Evolutionary conservation across 2,329 filamentous ascomycete species (phyloP).

Genomic region (Penicillium sp.): DNA sequence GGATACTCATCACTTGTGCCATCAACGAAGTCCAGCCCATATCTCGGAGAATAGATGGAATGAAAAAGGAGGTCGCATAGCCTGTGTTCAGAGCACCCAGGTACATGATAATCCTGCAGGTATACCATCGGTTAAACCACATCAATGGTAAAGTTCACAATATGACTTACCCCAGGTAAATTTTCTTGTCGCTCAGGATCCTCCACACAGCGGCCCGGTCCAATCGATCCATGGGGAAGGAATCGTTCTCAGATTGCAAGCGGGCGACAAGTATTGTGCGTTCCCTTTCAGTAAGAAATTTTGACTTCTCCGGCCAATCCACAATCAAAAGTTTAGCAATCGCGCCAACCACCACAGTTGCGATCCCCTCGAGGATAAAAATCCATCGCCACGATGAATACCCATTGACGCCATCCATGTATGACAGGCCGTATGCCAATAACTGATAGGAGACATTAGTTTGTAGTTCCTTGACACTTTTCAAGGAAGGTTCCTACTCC

Average conservation of each 20-base stretch:
- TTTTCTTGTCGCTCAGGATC: background rate
- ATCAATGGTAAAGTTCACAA: background rate
- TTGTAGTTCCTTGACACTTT: constrained; percentile 11
- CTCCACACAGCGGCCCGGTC: background rate
- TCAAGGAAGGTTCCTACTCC: constrained; percentile 29
- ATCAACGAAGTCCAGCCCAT: constrained; percentile 33
- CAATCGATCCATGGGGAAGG: background rate
- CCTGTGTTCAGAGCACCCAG: background rate
- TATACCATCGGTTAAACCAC: too few species aligned
- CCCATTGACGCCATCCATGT: constrained; percentile 43
- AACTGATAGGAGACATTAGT: background rate
- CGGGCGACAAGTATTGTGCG: constrained; percentile 40
- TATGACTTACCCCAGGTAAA: background rate
- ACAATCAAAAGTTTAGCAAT: constrained; percentile 53
- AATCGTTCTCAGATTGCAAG: background rate
- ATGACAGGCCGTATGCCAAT: constrained; percentile 44
- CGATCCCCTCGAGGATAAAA: constrained; percentile 52
- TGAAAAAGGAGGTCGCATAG: constrained; percentile 29
- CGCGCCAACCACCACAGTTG: constrained; percentile 50
- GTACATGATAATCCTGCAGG: background rate
- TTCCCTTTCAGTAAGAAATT: constrained; percentile 52
- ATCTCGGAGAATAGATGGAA: constrained; percentile 36
- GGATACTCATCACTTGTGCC: constrained; percentile 38
- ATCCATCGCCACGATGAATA: constrained; percentile 50
- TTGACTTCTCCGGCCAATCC: constrained; percentile 48